These are phyloP conservation scores for Roridomyces roridus DNA, from an alignment of 768 basidiomycete species.

Conservation along the genomic window DNA sequence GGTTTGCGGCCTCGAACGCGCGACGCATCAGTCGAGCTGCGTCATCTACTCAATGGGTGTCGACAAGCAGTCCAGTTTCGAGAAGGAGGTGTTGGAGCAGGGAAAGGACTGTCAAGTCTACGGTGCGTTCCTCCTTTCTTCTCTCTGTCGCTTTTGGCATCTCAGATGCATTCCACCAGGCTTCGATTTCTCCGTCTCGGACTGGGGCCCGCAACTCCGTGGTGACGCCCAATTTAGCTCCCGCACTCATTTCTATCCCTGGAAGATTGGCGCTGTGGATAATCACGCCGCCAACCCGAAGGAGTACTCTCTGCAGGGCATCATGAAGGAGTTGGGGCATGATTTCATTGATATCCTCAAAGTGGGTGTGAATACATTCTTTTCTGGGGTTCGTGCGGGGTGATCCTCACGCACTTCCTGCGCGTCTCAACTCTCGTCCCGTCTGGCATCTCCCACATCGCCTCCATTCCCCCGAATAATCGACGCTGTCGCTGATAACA, in stretches of 20 bases:
- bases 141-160: too few species aligned
- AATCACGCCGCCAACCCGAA: slow-evolving; percentile 40
- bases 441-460: too few species aligned
- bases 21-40: slow-evolving; percentile 45
- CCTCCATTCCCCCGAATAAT: too few species aligned
- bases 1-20: slow-evolving; percentile 51
- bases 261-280: slow-evolving; percentile 46
- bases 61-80: slow-evolving; percentile 52
- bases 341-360: slow-evolving; percentile 6
- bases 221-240: slow-evolving; percentile 29
- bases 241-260: slow-evolving; percentile 50
- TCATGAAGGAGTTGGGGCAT: slow-evolving; percentile 50
- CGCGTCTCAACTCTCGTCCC: too few species aligned
- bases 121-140: slow-evolving; percentile 1
- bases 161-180: not conserved
- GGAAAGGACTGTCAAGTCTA: slow-evolving; percentile 43
- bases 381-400: too few species aligned
- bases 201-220: slow-evolving; percentile 36
- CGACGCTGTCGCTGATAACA: too few species aligned
- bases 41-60: slow-evolving; percentile 52
- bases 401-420: too few species aligned
- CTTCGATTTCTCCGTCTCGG: slow-evolving; percentile 18
- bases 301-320: slow-evolving; percentile 50
- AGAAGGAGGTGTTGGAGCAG: slow-evolving; percentile 42
- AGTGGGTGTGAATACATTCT: too few species aligned